These are phyloP conservation scores for Hortaea werneckii DNA, from an alignment of 2,329 filamentous ascomycete species.

Conservation along the genomic window DNA sequence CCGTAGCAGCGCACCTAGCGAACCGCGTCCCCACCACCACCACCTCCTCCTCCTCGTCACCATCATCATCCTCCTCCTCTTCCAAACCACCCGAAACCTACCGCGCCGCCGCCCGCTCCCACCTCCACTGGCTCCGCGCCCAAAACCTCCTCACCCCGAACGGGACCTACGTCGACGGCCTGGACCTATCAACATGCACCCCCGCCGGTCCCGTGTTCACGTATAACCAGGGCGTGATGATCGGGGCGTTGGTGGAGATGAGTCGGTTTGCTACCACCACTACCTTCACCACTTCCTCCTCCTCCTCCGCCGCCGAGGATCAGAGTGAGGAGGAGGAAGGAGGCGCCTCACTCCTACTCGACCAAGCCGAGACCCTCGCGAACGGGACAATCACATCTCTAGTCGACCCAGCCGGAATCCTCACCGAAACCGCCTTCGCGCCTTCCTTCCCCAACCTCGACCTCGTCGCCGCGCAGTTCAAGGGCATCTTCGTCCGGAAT, in stretches of 20 bases:
- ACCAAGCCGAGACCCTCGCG: slow-evolving; percentile 27
- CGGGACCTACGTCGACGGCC: slow-evolving; percentile 43
- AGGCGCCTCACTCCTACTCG: slow-evolving; percentile 23
- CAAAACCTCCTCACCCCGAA: slow-evolving; percentile 38
- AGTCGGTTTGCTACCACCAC: not conserved
- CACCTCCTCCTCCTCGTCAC: too few species aligned
- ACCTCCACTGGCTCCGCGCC: slow-evolving; percentile 41
- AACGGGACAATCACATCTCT: slow-evolving; percentile 28
- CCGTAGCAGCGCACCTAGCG: slow-evolving; percentile 43
- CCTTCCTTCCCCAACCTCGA: slow-evolving; percentile 15
- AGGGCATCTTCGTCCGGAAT: slow-evolving; percentile 61
- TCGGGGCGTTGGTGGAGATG: slow-evolving; percentile 48
- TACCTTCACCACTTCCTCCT: too few species aligned
- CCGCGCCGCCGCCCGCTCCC: slow-evolving; percentile 31
- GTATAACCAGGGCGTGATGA: slow-evolving; percentile 53
- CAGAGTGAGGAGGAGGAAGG: too few species aligned
- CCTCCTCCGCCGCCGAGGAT: too few species aligned
- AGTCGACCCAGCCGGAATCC: slow-evolving; percentile 26
- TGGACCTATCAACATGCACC: slow-evolving; percentile 35
- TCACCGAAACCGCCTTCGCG: slow-evolving; percentile 24
- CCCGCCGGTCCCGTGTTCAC: slow-evolving; percentile 35
- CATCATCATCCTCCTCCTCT: too few species aligned
- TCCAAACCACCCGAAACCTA: slow-evolving; percentile 22
- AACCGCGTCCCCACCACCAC: slow-evolving; percentile 35
- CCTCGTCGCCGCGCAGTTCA: slow-evolving; percentile 50